Conservation (phyloP, 2,329 filamentous ascomycete species). For the Xylaria sp. region DNA sequence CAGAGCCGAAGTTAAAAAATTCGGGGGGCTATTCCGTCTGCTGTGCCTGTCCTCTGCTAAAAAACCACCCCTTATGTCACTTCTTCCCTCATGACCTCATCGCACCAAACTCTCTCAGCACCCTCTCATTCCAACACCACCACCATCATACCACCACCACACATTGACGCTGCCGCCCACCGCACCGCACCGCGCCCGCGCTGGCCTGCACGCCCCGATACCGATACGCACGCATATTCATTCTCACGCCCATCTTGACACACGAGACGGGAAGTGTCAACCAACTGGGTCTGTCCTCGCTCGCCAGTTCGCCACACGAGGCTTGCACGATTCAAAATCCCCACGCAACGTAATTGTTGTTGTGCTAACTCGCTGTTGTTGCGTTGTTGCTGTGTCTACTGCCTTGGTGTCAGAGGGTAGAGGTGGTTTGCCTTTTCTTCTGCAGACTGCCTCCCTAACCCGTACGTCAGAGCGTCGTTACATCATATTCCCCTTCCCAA, state of each 20-base stretch:
- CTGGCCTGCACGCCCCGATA: conserved; percentile 29
- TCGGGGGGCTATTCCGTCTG: conserved; percentile 51
- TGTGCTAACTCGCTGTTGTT: conserved; percentile 5
- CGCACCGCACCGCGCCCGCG: conserved; percentile 13
- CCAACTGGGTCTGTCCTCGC: not conserved
- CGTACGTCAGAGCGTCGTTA: conserved; percentile 48
- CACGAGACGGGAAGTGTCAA: conserved; percentile 19
- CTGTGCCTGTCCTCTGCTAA: conserved; percentile 50
- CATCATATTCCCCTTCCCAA: conserved; percentile 50
- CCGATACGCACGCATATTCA: conserved; percentile 19
- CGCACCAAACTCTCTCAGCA: conserved; percentile 46
- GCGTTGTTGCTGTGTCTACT: conserved; percentile 17
- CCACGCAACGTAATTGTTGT: conserved; percentile 27
- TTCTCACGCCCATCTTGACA: conserved; percentile 2
- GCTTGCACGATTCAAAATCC: conserved; percentile 31
- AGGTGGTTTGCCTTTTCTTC: conserved; percentile 49
- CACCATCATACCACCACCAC: not conserved
- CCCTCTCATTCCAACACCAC: conserved; percentile 39
- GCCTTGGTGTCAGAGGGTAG: conserved; percentile 30
- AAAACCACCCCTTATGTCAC: conserved; percentile 53
- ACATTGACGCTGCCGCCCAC: conserved; percentile 12
- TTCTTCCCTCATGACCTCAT: conserved; percentile 54
- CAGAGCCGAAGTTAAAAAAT: conserved; percentile 38
- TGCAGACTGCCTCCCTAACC: conserved; percentile 48
- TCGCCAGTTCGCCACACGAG: conserved; percentile 33